Percentiles rank a stretch among this genome's conserved stretches.
Conservation (phyloP, 768 basidiomycete genomes). For the Mycena galopus region DNA sequence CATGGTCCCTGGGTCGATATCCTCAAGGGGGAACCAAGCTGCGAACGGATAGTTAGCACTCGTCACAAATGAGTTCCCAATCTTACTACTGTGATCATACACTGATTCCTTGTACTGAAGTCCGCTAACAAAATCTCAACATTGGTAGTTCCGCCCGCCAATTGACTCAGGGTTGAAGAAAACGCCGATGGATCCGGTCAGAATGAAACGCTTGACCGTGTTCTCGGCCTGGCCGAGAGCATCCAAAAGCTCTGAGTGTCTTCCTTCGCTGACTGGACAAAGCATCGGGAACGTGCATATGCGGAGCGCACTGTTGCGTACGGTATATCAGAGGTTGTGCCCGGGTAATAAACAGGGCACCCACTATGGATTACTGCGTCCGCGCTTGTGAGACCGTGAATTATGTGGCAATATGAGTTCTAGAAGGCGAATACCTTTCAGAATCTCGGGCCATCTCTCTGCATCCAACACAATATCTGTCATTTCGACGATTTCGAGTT, state of each 20-base stretch:
- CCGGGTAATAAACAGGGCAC: constrained; percentile 21
- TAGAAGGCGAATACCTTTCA: not conserved
- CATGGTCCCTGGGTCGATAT: constrained; percentile 23
- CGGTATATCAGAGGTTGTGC: constrained; percentile 13
- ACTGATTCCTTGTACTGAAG: not conserved
- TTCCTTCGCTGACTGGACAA: constrained; percentile 31
- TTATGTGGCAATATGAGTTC: not conserved
- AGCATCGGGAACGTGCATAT: not conserved
- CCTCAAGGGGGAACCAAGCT: constrained; percentile 28
- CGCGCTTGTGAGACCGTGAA: not conserved
- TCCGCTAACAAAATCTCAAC: not conserved
- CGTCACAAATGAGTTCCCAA: not conserved
- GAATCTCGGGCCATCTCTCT: constrained; percentile 25
- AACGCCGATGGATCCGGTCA: constrained; percentile 39
- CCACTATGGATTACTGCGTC: constrained; percentile 7
- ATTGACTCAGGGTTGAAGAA: constrained; percentile 28
- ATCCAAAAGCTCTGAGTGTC: constrained; percentile 45
- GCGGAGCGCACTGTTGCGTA: not conserved
- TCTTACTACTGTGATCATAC: constrained; percentile 21
- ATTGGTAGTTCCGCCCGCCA: not conserved
- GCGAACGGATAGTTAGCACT: not conserved
- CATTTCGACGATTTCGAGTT: constrained; percentile 15
- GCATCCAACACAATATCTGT: constrained; percentile 18
- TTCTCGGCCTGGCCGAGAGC: constrained; percentile 35
- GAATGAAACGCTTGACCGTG: constrained; percentile 40